A percentile compares a stretch with the other conserved stretches of the same genome.
Conservation (phyloP, 208 protist genomes). For the Tetramitus jugosus region DNA sequence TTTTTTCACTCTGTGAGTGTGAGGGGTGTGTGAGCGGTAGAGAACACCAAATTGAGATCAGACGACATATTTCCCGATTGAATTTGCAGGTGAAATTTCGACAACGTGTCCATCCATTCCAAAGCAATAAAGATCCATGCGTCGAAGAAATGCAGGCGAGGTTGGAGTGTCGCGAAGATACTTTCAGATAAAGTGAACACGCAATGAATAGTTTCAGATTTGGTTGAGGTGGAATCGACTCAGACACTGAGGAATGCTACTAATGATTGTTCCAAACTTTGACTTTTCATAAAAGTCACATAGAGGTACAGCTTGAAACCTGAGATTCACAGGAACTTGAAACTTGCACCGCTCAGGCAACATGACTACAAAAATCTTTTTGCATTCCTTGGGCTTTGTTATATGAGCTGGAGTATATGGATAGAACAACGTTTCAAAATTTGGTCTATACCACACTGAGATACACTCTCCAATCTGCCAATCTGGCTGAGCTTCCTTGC, state of each 20-base stretch:
- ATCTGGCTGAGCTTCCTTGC: neutral
- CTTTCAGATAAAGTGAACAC: too few relatives aligned
- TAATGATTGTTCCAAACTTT: constrained; percentile 65
- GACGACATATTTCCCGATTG: too few relatives aligned
- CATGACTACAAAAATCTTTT: constrained; percentile 67
- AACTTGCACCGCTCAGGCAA: constrained; percentile 59
- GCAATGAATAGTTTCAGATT: constrained; percentile 21
- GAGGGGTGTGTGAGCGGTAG: too few relatives aligned
- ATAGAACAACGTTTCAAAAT: constrained; percentile 44
- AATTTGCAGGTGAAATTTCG: too few relatives aligned
- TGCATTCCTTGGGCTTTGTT: constrained; percentile 63
- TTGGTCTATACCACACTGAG: constrained; percentile 22
- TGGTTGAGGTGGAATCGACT: constrained; percentile 58
- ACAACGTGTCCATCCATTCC: too few relatives aligned
- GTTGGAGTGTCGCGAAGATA: too few relatives aligned
- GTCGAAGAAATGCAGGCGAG: too few relatives aligned
- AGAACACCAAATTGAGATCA: too few relatives aligned
- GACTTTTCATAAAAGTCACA: constrained; percentile 80
- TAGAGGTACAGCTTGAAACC: constrained; percentile 70
- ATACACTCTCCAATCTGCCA: neutral
- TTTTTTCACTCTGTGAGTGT: too few relatives aligned
- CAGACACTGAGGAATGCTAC: constrained; percentile 58
- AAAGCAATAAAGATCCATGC: too few relatives aligned
- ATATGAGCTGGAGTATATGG: constrained; percentile 79
- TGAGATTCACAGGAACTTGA: constrained; percentile 52